A percentile compares a stretch with the other conserved stretches of the same genome.
Conservation (phyloP, 352 stramenopile genomes). For the Pythium brachiatum region DNA sequence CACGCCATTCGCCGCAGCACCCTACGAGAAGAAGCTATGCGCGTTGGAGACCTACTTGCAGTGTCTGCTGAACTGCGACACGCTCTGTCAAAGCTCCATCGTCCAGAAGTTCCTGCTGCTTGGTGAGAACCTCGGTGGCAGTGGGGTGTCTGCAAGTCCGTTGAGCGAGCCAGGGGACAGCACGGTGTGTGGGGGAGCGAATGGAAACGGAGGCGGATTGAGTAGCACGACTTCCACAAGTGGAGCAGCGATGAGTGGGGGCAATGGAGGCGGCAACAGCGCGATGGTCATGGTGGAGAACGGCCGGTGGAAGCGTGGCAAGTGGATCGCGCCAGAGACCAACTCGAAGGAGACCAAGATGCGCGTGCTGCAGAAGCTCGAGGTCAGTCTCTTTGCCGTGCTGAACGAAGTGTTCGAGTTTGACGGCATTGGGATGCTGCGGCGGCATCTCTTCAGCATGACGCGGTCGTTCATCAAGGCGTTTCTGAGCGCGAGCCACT, state of each 20-base stretch:
- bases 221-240: not conserved
- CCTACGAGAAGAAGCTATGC: constrained; percentile 65
- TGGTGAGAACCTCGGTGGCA: constrained; percentile 13
- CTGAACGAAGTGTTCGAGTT: constrained; percentile 84
- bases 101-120: constrained; percentile 77
- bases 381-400: constrained; percentile 74
- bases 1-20: constrained; percentile 37
- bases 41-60: constrained; percentile 72
- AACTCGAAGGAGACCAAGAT: constrained; percentile 83
- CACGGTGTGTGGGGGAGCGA: not conserved
- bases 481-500: constrained; percentile 76
- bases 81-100: constrained; percentile 66
- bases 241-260: not conserved
- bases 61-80: constrained; percentile 65
- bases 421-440: constrained; percentile 77
- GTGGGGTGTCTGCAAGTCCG: not conserved
- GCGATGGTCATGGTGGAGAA: constrained; percentile 59
- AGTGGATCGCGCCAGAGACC: constrained; percentile 62
- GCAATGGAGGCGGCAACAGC: not conserved
- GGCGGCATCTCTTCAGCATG: constrained; percentile 83
- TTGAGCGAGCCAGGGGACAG: not conserved
- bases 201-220: not conserved
- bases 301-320: constrained; percentile 34
- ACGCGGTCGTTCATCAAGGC: constrained; percentile 78
- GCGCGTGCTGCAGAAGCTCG: constrained; percentile 72